Conservation (phyloP, 108 stramenopile genomes). For the Cyclostephanos invisitatus region DNA sequence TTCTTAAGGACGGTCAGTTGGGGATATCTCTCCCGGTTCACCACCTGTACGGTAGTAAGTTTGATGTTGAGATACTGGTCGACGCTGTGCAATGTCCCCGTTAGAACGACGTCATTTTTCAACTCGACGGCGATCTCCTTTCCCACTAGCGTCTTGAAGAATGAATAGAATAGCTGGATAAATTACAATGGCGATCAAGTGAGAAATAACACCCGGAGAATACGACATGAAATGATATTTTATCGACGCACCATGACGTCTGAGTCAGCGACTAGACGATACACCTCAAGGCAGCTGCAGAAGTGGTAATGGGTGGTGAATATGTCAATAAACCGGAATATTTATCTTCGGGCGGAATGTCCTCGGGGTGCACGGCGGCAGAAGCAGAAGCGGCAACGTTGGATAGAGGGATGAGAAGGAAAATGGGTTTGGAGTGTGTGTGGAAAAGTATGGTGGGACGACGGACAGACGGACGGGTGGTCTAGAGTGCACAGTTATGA, state of each 20-base stretch:
- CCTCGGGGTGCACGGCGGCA: no score
- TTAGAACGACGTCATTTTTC: slow-evolving; percentile 97
- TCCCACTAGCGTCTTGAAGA: slow-evolving; percentile 99
- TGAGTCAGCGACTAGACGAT: background rate
- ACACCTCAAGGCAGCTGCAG: background rate
- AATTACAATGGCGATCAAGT: background rate
- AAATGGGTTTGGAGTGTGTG: no score
- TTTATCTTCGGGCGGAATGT: background rate
- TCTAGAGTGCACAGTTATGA: no score
- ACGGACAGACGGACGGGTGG: no score
- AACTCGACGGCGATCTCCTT: slow-evolving; percentile 98
- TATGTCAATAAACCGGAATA: background rate
- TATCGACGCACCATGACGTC: slow-evolving; percentile 1
- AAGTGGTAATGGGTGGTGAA: no score
- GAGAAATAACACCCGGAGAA: background rate
- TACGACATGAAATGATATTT: background rate
- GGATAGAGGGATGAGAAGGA: no score
- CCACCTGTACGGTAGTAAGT: slow-evolving; percentile 87
- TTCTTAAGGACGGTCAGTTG: slow-evolving; percentile 90
- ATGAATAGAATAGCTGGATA: slow-evolving; percentile 94
- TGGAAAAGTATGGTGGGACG: no score
- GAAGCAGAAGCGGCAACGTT: no score
- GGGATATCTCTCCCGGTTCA: slow-evolving; percentile 87
- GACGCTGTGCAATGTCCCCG: slow-evolving; percentile 94
- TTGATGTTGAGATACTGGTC: slow-evolving; percentile 99